Evolutionary conservation across 345 rosid genomes (phyloP).

Genomic region (Erodium maritimum): DNA sequence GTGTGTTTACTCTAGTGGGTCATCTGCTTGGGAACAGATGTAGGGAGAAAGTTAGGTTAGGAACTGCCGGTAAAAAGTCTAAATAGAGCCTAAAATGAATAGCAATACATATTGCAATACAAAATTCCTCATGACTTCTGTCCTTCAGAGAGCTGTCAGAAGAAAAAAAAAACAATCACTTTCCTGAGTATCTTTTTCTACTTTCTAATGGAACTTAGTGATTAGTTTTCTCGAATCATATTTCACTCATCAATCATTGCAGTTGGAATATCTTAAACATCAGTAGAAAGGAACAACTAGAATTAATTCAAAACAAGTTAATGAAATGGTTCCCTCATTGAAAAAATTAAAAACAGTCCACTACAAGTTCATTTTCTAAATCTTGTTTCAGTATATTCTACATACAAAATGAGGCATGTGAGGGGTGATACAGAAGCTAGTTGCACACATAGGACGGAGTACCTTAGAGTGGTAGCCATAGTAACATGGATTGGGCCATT

Average conservation of each 20-base stretch:
- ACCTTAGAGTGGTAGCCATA: not conserved
- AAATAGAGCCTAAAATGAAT: no score
- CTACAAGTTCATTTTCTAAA: not conserved
- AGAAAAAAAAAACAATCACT: not conserved
- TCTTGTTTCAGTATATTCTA: not conserved
- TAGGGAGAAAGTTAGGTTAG: no score
- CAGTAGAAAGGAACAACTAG: no score
- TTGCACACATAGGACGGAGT: not conserved
- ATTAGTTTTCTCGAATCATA: not conserved
- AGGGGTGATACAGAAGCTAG: not conserved
- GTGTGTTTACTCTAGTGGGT: no score
- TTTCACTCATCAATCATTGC: not conserved
- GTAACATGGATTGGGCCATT: not conserved
- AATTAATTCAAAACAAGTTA: no score
- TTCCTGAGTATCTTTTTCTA: not conserved
- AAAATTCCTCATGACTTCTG: not conserved
- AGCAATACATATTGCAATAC: no score
- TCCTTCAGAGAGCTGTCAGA: not conserved
- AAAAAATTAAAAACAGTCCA: not conserved
- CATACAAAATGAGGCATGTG: not conserved
- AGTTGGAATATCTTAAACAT: not conserved
- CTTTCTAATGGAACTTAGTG: not conserved
- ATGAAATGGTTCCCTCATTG: no score
- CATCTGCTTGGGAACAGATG: no score
- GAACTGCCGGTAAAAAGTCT: no score